Conservation (phyloP, 139 green algal species). For the Tetradesmus obliquus region DNA sequence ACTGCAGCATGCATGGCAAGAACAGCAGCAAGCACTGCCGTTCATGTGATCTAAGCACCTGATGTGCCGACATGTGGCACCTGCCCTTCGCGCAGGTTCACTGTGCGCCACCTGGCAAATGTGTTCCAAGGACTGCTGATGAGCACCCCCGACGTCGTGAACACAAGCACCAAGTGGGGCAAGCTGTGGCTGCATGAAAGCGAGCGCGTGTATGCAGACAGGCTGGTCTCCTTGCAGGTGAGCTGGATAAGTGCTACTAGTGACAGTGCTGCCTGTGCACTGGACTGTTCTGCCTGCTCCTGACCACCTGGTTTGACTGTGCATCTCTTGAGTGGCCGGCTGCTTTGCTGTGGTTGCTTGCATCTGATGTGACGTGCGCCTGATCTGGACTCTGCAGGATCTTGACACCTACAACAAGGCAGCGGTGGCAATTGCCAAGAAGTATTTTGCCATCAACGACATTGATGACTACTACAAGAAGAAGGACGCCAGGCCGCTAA, state of each 20-base stretch:
- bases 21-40: no score
- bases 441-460: slow-evolving; percentile 77
- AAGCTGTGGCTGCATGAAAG: slow-evolving; percentile 93
- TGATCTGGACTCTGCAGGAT: slow-evolving; percentile 59
- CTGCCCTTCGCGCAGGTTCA: slow-evolving; percentile 10
- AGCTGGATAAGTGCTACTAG: not conserved
- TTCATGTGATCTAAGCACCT: no score
- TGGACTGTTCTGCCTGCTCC: no score
- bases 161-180: slow-evolving; percentile 70
- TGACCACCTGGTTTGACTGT: no score
- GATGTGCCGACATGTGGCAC: not conserved
- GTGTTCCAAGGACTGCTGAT: slow-evolving; percentile 93
- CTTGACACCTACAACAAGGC: slow-evolving; percentile 86
- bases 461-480: slow-evolving; percentile 92
- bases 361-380: not conserved
- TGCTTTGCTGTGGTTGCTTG: not conserved
- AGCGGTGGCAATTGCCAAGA: slow-evolving; percentile 79
- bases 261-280: not conserved
- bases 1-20: not conserved
- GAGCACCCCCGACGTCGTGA: slow-evolving; percentile 70
- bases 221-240: slow-evolving; percentile 68
- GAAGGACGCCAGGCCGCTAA: slow-evolving; percentile 80
- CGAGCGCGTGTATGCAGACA: slow-evolving; percentile 88
- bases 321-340: not conserved
- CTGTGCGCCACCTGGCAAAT: slow-evolving; percentile 86